Evolutionary conservation across 192 early-diverging fungal genomes (phyloP).

Genomic region (Ambispora gerdemannii): DNA sequence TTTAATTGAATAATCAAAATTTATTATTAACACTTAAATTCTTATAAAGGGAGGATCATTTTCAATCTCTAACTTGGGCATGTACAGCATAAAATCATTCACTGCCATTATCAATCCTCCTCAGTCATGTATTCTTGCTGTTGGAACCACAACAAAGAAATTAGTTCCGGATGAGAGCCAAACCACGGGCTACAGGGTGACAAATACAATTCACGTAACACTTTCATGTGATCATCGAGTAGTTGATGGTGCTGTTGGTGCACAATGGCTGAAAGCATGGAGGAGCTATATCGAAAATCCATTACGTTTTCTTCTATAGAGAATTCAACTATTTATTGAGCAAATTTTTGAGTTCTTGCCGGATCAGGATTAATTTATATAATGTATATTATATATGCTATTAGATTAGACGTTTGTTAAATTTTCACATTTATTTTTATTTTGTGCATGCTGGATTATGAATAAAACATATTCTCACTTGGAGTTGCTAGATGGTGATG

Average conservation of each 20-base stretch:
- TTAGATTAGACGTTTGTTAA: too few species aligned
- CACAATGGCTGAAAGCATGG: constrained; percentile 86
- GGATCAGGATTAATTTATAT: too few species aligned
- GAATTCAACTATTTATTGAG: too few species aligned
- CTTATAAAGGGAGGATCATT: constrained; percentile 76
- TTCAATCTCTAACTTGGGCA: constrained; percentile 97
- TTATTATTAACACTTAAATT: neutral
- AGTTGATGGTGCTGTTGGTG: constrained; percentile 91
- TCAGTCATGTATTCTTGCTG: constrained; percentile 88
- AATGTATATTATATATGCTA: too few species aligned
- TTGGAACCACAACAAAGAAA: constrained; percentile 78
- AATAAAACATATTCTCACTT: too few species aligned
- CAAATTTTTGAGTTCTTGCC: too few species aligned
- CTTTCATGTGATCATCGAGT: constrained; percentile 91
- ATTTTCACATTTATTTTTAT: too few species aligned
- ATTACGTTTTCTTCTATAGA: constrained; percentile 86
- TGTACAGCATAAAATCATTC: constrained; percentile 93
- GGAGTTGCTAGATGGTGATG: too few species aligned
- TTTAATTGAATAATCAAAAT: neutral
- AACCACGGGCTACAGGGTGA: constrained; percentile 67
- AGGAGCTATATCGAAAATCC: constrained; percentile 94
- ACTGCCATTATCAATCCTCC: constrained; percentile 98
- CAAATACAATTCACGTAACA: constrained; percentile 80
- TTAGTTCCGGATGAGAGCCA: constrained; percentile 60
- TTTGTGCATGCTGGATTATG: too few species aligned